Base-by-base conservation (phyloP, 805 yeast species). In the Lachancea lanzarotensis region DNA sequence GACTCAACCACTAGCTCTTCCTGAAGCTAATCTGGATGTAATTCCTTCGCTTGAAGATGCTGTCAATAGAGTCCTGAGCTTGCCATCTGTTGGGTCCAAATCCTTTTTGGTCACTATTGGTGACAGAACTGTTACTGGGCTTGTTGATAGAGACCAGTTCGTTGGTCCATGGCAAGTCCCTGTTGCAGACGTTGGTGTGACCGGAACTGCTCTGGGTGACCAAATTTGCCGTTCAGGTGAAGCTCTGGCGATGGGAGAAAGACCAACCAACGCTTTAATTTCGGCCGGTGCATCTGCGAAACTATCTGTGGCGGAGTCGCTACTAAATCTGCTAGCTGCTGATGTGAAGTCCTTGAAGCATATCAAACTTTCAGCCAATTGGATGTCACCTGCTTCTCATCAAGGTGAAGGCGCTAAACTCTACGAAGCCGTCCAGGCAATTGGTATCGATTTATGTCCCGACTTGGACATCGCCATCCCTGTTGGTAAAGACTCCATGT, bases 121-220 rank as follows among this genome's bases (percentile, higher is more conserved):
- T 67, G 98, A 93, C 68, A 82, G 98, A 69, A 76, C 95, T n/a
- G 93, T 93, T 50, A 91, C 98, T 25, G 98, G 98, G 45, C 76
- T 93, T 55, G 83, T 93, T 50, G 98, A 95, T 59, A 82, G 98
- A 64, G 98, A 93, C 66, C 98, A 93, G 71, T 82, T 90, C 82
- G 98, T 93, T 48, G 98, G 98, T 33, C 98, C 98, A 62, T 93
- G 98, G 98, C 99, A 93, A 73, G 93, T 85, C 9, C 98, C 99
- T 40, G 98, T 93, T 27, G 93, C 98, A 15, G 98, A 93, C 63
- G 97, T 90, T 45, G 98, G 96, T 69, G 96, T 93, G 43, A 90
- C 98, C 19, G 84, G 84, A 48, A 82, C 97, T 0, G 84, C 96
- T 1, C 73, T 88, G 42, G 96, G 96, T 60, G 84, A 80, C 42